A percentile compares a stretch with the other conserved stretches of the same genome.
These are phyloP conservation scores for Bipolaris gigantea DNA, from an alignment of 2,329 filamentous ascomycete species.

Conservation along the genomic window DNA sequence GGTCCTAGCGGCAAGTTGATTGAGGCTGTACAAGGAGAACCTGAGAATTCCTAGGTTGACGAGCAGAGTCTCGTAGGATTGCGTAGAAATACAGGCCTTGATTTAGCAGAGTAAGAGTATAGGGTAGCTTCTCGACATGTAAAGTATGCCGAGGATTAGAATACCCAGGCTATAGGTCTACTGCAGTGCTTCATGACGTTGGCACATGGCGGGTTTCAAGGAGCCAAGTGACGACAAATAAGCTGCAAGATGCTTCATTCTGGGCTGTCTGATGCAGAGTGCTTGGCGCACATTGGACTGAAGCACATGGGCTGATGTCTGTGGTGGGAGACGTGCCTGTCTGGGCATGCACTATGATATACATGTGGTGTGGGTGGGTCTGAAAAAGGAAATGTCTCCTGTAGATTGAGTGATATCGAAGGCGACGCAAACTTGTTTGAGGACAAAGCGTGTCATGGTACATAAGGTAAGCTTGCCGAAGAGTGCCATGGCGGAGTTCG, in stretches of 20 bases:
- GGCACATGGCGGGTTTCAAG: not conserved
- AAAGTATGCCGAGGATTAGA: not conserved
- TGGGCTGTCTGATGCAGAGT: not conserved
- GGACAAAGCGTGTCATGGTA: not conserved
- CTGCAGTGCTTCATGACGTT: not conserved
- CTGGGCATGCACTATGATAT: not conserved
- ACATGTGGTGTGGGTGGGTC: not conserved
- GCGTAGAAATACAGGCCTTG: not conserved
- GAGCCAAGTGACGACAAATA: not conserved
- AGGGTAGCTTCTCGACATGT: not conserved
- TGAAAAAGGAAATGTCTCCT: not conserved
- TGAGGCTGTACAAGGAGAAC: not conserved
- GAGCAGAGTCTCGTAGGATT: not conserved
- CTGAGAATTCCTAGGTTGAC: not conserved
- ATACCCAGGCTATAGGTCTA: not conserved
- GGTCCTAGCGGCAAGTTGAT: not conserved
- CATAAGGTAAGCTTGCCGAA: slow-evolving; percentile 6
- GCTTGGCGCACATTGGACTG: not conserved
- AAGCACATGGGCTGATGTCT: not conserved
- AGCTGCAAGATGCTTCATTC: not conserved
- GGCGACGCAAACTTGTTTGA: too few relatives aligned
- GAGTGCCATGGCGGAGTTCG: slow-evolving; percentile 4
- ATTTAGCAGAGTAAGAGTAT: not conserved
- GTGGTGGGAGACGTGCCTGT: not conserved
- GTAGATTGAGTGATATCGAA: not conserved